Evolutionary conservation across 73 alveolate species (phyloP), one percentile per base, ranked within the genome.

Genomic region (Symbiodinium natans): DNA sequence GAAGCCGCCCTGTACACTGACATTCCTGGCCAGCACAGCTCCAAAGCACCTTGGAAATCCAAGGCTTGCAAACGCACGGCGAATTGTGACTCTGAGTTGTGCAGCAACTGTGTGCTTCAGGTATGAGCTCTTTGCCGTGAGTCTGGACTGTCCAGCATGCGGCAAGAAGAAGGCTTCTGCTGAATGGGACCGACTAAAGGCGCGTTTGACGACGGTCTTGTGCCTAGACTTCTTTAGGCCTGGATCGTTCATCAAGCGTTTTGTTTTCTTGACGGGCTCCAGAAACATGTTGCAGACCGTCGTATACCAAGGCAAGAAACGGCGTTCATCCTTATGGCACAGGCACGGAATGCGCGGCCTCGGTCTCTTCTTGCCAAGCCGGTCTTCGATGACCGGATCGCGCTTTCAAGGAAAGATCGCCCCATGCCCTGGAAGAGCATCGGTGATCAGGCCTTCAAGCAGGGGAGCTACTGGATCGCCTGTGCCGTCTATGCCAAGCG

Each of bases 101-200:
- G n/a, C n/a, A n/a, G 59, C 21, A 46, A 13, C 59, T 13, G 6
- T 9, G 59, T n/a, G 80, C 36, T 36, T 11, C 36, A 63, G 80
- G 80, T 63, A 63, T 23, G 80, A 63, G 33, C 86, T 89, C 39
- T 89, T 89, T 40, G 95, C 86, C 5, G 95, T 89, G 39, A 89
- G 95, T 33, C 75, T 89, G 48, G 95, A 89, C 43, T 89, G 95
- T 52, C 95, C 95, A n/a, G 95, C 95, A 2, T 89, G 95, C 38
- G 95, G 95, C 13, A 89, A 89, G 86, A 89, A 89, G 86, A 59
- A 89, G 86, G 95, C 95, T 63, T 83, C 95, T 23, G 48, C 74
- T 6, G 95, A 89, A 38, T 89, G 95, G 95, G 95, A 89, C 3
- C 86, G 95, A 36, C 86, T 89, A 34, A 89, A 89, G 48, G 95